Evolutionary conservation across 2,329 filamentous ascomycete species (phyloP).

Genomic region (Phialophora chinensis): DNA sequence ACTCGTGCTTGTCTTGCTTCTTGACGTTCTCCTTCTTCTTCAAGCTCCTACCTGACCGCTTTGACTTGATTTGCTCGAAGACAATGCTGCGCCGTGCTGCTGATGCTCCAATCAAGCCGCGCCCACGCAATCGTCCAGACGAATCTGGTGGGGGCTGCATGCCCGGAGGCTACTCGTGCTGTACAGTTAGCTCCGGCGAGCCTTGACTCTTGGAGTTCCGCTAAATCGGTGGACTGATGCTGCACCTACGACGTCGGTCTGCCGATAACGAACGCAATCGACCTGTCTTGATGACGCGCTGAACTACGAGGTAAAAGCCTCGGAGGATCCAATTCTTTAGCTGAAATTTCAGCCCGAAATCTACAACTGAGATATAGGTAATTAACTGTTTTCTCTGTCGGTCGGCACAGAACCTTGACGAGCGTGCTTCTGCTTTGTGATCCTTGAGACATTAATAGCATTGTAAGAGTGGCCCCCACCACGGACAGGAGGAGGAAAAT

Average conservation of each 20-base stretch:
- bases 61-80: not conserved
- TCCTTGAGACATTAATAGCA: not conserved
- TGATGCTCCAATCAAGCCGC: not conserved
- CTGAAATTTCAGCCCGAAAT: not conserved
- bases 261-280: not conserved
- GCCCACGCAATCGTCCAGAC: not conserved
- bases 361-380: not conserved
- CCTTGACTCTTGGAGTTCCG: not conserved
- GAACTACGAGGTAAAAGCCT: not conserved
- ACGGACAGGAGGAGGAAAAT: not conserved
- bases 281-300: not conserved
- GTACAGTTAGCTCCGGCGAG: not conserved
- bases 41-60: not conserved
- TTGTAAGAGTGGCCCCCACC: not conserved
- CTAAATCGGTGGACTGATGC: not conserved
- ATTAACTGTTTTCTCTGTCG: not conserved
- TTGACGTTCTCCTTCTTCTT: not conserved
- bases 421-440: not conserved
- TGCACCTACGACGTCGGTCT: not conserved
- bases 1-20: not conserved
- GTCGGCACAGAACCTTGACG: not conserved
- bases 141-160: not conserved
- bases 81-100: not conserved
- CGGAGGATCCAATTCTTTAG: not conserved
- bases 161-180: not conserved